Percentiles rank a stretch among this genome's conserved stretches.
Conservation (phyloP, 805 yeast species). For the Starmera amethionina region DNA sequence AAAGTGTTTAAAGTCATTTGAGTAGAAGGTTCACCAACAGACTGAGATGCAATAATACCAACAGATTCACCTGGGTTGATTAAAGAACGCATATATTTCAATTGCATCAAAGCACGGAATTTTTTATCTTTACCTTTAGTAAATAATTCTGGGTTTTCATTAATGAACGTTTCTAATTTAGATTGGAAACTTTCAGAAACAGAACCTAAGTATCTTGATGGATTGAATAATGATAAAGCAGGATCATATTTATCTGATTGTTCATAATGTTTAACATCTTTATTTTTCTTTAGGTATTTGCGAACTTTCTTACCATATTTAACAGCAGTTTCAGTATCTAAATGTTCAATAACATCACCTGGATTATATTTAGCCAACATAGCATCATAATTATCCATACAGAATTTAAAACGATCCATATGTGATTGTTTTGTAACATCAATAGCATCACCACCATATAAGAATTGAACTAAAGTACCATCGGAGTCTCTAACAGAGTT, state of each 20-base stretch:
- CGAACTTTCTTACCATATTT: slow-evolving; percentile 73
- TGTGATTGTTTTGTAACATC: slow-evolving; percentile 94
- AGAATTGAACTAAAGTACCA: slow-evolving; percentile 86
- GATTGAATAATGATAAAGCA: slow-evolving; percentile 73
- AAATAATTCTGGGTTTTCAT: slow-evolving; percentile 44
- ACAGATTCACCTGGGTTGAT: slow-evolving; percentile 97
- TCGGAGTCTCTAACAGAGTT: slow-evolving; percentile 93
- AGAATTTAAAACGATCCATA: slow-evolving; percentile 88
- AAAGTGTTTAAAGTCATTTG: slow-evolving; percentile 96
- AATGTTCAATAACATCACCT: slow-evolving; percentile 53
- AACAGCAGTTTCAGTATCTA: slow-evolving; percentile 79
- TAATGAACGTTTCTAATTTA: slow-evolving; percentile 63
- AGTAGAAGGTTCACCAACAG: slow-evolving; percentile 98
- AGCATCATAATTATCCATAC: slow-evolving; percentile 83
- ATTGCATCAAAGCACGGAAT: slow-evolving; percentile 94
- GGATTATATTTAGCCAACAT: slow-evolving; percentile 82
- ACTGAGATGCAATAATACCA: slow-evolving; percentile 96
- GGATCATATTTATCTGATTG: slow-evolving; percentile 74
- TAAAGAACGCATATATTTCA: slow-evolving; percentile 94
- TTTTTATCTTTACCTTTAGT: slow-evolving; percentile 53
- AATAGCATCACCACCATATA: slow-evolving; percentile 95
- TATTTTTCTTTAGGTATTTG: slow-evolving; percentile 61
- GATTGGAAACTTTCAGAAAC: slow-evolving; percentile 86
- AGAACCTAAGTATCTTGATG: slow-evolving; percentile 84
- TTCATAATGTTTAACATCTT: slow-evolving; percentile 49